Conservation (phyloP, 1,284 basidiomycete genomes). For the Sporisorium scitamineum region DNA sequence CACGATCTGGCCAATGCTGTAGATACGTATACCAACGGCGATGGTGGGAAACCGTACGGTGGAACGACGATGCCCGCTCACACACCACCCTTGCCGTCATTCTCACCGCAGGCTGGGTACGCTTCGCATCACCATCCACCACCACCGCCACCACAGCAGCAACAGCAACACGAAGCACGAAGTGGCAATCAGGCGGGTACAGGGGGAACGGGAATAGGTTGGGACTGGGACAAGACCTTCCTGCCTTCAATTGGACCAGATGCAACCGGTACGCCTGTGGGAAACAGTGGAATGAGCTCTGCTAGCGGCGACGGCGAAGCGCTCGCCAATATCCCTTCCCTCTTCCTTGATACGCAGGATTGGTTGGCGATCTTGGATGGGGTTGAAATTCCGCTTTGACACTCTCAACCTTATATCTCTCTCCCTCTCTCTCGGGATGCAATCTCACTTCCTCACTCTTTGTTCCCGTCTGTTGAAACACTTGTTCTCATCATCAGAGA, state of each 20-base stretch:
- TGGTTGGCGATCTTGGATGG: conserved; percentile 38
- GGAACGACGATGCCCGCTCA: neutral
- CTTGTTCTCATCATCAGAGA: too few relatives aligned
- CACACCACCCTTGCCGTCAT: conserved; percentile 3
- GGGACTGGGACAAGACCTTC: conserved; percentile 14
- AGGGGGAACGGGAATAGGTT: conserved; percentile 2
- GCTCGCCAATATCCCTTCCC: conserved; percentile 18
- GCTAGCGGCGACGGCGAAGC: conserved; percentile 5
- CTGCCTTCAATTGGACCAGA: neutral
- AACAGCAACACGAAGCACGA: neutral
- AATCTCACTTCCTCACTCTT: neutral
- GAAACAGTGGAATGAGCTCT: neutral
- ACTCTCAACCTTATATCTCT: too few relatives aligned
- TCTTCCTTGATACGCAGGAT: conserved; percentile 29
- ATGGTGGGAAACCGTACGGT: neutral
- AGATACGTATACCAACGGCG: conserved; percentile 17
- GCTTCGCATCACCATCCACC: neutral
- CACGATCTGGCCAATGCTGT: conserved; percentile 37
- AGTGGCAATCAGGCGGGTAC: neutral
- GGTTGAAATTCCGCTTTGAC: conserved; percentile 30
- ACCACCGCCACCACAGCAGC: neutral
- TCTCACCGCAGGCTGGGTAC: neutral
- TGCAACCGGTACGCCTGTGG: neutral
- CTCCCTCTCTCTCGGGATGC: neutral
- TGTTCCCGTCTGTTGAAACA: neutral